A percentile compares a stretch with the other conserved stretches of the same genome.
Conservation (phyloP, 768 basidiomycete genomes). For the Mycena galopus region DNA sequence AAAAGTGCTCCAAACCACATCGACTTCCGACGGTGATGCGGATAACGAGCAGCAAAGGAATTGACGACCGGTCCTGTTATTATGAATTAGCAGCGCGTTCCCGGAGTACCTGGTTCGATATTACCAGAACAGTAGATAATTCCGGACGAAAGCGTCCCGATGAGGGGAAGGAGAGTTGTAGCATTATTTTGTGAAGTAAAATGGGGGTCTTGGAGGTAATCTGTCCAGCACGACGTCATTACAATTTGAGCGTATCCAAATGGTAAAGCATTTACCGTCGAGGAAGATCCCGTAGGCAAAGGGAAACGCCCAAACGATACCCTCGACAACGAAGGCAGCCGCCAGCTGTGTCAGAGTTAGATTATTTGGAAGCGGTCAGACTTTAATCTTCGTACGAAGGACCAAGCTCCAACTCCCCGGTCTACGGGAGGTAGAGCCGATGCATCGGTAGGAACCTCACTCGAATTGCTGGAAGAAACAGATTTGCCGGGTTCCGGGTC, state of each 20-base stretch:
- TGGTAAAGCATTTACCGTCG: conserved; percentile 27
- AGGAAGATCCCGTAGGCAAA: conserved; percentile 46
- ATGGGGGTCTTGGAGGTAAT: conserved; percentile 42
- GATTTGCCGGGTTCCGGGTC: background rate
- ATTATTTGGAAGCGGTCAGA: background rate
- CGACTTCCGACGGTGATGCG: conserved; percentile 33
- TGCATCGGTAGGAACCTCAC: background rate
- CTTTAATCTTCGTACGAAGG: conserved; percentile 40
- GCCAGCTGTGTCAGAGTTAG: conserved; percentile 35
- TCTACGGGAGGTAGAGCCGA: conserved; percentile 39
- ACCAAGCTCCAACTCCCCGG: conserved; percentile 42
- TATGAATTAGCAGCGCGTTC: background rate
- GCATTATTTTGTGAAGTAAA: conserved; percentile 41
- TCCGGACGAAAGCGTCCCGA: conserved; percentile 45
- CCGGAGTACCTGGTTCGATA: background rate
- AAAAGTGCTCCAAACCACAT: conserved; percentile 43
- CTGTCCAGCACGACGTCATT: background rate
- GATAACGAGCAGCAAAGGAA: conserved; percentile 41
- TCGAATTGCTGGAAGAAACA: background rate
- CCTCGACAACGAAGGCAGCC: conserved; percentile 44
- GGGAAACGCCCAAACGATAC: conserved; percentile 48
- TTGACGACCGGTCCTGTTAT: conserved; percentile 27
- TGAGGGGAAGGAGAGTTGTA: conserved; percentile 42
- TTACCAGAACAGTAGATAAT: conserved; percentile 38
- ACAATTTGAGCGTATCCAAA: background rate